Evolutionary conservation across 495 filamentous ascomycete genomes (phyloP), one percentile per base, ranked within the genome.

Genomic region (Daldinia decipiens): DNA sequence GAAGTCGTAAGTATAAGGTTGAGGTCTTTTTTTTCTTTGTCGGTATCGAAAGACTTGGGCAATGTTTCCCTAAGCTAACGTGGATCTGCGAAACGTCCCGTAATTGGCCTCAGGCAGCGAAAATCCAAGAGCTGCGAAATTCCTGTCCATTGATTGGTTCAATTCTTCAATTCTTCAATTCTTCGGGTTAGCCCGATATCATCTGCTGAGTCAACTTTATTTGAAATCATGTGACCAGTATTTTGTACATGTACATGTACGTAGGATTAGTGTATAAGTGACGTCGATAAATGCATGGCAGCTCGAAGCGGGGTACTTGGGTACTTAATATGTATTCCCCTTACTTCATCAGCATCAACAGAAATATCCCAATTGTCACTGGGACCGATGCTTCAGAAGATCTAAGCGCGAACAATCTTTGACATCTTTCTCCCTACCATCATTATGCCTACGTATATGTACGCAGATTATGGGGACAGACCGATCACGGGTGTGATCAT

Each of bases 11-110:
- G 26, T 27, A 9, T 24, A 59, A 62, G 68, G 74, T 81, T 85
- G 82, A 84, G 82, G 80, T 82, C 80, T 84, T 83, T 82, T 82
- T 82, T 75, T 72, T n/a, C n/a, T 45, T 38, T 4, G 11, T 36
- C 12, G 43, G 74, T 73, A 75, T 78, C 66, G 74, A 62, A 75
- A 71, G 70, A 70, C 62, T 71, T 74, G 59, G 67, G 70, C 51
- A 64, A 70, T 71, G 65, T 72, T 65, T 68, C 64, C 40, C 64
- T 36, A 68, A 56, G 51, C 62, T 68, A 70, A 74, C 53, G 26
- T 24, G 21, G 8, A 31, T 8, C 65, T 62, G 50, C 34, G 36
- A 51, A 57, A 57, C 51, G 31, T 39, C 29, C 31, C 55, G 45
- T 45, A 38, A 59, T 67, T 59, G 68, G 68, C 72, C 70, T 71